Conservation (phyloP, 768 basidiomycete species). For the Trametes meyenii region DNA sequence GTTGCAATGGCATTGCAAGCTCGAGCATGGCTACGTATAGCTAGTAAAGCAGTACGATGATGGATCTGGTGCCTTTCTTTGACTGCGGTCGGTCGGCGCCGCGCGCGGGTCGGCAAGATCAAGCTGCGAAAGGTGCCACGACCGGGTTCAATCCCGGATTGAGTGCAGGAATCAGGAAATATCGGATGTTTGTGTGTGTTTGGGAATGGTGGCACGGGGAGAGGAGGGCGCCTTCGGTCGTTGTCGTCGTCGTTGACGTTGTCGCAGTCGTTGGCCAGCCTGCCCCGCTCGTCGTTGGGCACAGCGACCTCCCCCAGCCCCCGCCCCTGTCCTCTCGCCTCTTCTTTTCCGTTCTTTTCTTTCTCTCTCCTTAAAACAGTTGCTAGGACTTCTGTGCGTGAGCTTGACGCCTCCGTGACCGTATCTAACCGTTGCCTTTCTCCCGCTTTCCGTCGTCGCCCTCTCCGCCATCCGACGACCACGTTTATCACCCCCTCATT, state of each 20-base stretch:
- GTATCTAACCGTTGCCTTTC: constrained; percentile 28
- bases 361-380: constrained; percentile 29
- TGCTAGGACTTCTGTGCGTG: constrained; percentile 29
- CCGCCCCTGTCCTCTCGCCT: constrained; percentile 1
- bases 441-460: constrained; percentile 12
- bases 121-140: neutral
- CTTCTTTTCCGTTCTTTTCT: constrained; percentile 26
- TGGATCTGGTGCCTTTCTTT: neutral
- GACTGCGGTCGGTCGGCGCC: constrained; percentile 6
- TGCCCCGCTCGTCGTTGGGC: constrained; percentile 21
- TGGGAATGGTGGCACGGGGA: constrained; percentile 17
- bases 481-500: constrained; percentile 4
- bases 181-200: constrained; percentile 23
- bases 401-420: constrained; percentile 21
- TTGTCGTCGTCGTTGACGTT: constrained; percentile 25
- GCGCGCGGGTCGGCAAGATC: constrained; percentile 10
- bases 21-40: neutral
- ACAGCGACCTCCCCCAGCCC: constrained; percentile 13
- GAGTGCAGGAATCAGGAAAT: constrained; percentile 3
- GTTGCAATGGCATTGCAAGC: too few relatives aligned
- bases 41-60: neutral
- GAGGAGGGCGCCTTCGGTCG: constrained; percentile 17
- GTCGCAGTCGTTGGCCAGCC: constrained; percentile 28
- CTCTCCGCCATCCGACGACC: constrained; percentile 11
- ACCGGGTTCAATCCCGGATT: neutral